A percentile compares a stretch with the other conserved stretches of the same genome.
These are phyloP conservation scores for Aspergillus proliferans DNA, from an alignment of 2,329 filamentous ascomycete genomes.

Conservation along the genomic window DNA sequence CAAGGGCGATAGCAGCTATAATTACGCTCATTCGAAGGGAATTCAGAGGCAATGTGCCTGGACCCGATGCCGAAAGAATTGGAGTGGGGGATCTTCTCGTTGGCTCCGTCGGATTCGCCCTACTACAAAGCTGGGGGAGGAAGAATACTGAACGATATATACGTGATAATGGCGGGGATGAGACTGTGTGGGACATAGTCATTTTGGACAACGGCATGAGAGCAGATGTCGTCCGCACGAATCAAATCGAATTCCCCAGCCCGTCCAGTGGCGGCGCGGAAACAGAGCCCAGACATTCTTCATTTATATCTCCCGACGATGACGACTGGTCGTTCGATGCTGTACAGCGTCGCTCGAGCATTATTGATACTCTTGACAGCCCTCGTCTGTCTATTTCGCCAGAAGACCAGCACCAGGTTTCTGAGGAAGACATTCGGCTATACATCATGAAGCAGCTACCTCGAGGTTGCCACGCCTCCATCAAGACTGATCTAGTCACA, in stretches of 20 bases:
- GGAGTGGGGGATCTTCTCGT: constrained; percentile 40
- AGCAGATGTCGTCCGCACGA: constrained; percentile 42
- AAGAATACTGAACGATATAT: constrained; percentile 38
- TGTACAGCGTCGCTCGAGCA: constrained; percentile 28
- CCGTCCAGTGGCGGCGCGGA: constrained; percentile 41
- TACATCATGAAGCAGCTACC: constrained; percentile 44
- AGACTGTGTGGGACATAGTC: constrained; percentile 43
- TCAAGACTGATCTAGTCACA: constrained; percentile 38
- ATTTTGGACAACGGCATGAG: constrained; percentile 42
- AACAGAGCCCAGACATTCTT: constrained; percentile 48
- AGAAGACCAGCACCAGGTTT: constrained; percentile 33
- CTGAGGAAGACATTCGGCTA: constrained; percentile 41
- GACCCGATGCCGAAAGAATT: constrained; percentile 29
- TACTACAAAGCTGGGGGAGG: constrained; percentile 42
- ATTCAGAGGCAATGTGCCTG: constrained; percentile 32
- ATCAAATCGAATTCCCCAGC: constrained; percentile 25
- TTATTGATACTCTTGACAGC: constrained; percentile 16
- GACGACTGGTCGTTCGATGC: constrained; percentile 35
- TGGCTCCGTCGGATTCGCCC: constrained; percentile 40
- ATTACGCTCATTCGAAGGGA: constrained; percentile 42
- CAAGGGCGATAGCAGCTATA: constrained; percentile 43
- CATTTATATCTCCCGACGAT: constrained; percentile 35
- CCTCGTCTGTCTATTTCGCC: constrained; percentile 27
- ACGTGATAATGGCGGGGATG: constrained; percentile 37
- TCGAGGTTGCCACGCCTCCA: constrained; percentile 36